Base-by-base conservation (phyloP, 345 rosid genomes). In the Trapa incisa region DNA sequence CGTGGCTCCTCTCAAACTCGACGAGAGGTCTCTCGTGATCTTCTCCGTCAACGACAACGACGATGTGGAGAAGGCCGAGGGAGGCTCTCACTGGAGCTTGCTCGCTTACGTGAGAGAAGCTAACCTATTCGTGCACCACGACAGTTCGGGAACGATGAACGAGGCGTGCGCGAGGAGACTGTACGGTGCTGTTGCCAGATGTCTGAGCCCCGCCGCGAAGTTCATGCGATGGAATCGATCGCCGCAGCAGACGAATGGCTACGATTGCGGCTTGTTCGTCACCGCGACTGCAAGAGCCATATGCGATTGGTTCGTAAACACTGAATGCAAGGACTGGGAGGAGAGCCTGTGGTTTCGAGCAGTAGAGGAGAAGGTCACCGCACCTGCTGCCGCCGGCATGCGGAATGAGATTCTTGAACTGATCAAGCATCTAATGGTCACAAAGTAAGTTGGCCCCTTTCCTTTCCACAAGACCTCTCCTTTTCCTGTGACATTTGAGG, bases 51-150 rank as follows among this genome's bases (percentile, higher is more conserved):
- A 90, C 54, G 66, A 93, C 81, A 90, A 88, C 13, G 56, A 48
- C 3, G 80, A 93, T 47, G 86, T 90, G 65, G 80, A 68, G 69
- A 42, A 74, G 58, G 92, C 96, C 0, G 96, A 83, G 74, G 96
- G 98, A 0, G 97, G 97, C 66, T 79, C 70, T 36, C 97, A 90
- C 52, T 93, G 98, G 97, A 93, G 91, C 75, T 77, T 90, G 61
- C 85, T 90, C 41, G 94, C 80, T 13, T 88, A 83, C 57, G 69
- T 79, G 71, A 80, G 79, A 76, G 74, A 66, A 33, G 80, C 78
- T 39, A 78, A 85, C 78, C 65, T 73, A 58, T 90, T 88, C 74
- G 78, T 87, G 73, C 98, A 90, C 78, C 97, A 88, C 29, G 97
- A 87, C 66, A 90, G 95, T 83, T 75, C 42, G 10, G 54, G 62